These are phyloP conservation scores for Populus hybrid DNA, from an alignment of 441 rosid genomes.

Conservation along the genomic window DNA sequence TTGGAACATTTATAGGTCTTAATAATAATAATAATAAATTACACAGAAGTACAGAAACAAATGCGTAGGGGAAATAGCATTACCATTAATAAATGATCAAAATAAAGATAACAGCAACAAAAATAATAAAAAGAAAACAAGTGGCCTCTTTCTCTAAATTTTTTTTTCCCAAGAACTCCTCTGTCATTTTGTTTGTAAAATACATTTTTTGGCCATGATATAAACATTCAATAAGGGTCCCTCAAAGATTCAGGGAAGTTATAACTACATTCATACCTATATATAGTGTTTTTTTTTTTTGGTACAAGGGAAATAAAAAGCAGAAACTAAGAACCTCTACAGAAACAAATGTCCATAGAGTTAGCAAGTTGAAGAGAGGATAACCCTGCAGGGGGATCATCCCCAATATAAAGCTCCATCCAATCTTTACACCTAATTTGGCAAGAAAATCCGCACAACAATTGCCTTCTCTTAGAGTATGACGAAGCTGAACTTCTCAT, in stretches of 20 bases:
- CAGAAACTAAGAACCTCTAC: not conserved
- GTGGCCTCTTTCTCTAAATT: not conserved
- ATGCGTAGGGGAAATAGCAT: not conserved
- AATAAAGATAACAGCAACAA: not conserved
- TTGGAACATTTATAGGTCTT: not conserved
- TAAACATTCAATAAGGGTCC: not conserved
- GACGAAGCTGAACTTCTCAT: no score
- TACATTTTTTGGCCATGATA: not conserved
- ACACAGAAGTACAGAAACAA: not conserved
- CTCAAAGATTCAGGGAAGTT: not conserved
- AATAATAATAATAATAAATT: not conserved
- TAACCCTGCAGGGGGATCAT: no score
- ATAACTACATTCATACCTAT: not conserved
- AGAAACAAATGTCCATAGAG: no score
- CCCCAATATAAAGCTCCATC: no score
- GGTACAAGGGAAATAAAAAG: not conserved
- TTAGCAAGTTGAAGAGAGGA: no score
- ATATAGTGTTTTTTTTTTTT: no score
- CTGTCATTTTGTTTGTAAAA: not conserved
- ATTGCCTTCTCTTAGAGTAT: no score
- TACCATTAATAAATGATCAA: not conserved
- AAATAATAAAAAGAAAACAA: not conserved
- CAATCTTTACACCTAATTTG: no score
- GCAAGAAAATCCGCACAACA: no score
- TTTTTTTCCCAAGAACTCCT: not conserved